Percentiles rank a stretch among this genome's conserved stretches.
Conservation (phyloP, 306 rosid genomes). For the Benincasa hispida region DNA sequence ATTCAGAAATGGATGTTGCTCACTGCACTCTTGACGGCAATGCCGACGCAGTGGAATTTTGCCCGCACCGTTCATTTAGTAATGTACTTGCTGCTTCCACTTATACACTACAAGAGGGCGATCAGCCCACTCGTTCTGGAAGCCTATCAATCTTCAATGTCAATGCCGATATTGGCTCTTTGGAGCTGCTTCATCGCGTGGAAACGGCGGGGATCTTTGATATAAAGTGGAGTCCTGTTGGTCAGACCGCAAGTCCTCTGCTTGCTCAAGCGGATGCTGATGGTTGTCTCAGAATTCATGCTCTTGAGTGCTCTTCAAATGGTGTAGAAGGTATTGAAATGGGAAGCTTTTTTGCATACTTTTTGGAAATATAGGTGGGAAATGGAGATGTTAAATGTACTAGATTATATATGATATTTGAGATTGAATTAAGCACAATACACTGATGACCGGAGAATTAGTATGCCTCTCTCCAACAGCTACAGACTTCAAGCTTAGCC, state of each 20-base stretch:
- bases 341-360: not conserved
- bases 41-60: slow-evolving; percentile 86
- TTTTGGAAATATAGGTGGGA: not conserved
- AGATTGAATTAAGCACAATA: not conserved
- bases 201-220: slow-evolving; percentile 63
- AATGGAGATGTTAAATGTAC: not conserved
- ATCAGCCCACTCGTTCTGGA: slow-evolving; percentile 49
- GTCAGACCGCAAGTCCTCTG: slow-evolving; percentile 28
- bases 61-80: slow-evolving; percentile 39
- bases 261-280: slow-evolving; percentile 78
- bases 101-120: slow-evolving; percentile 66
- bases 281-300: slow-evolving; percentile 60
- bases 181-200: slow-evolving; percentile 35
- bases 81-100: slow-evolving; percentile 73
- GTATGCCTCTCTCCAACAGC: not conserved
- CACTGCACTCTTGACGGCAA: slow-evolving; percentile 65
- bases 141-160: slow-evolving; percentile 58
- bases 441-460: not conserved
- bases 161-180: slow-evolving; percentile 20
- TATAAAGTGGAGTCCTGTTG: slow-evolving; percentile 67
- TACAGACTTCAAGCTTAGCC: not conserved
- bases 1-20: slow-evolving; percentile 54
- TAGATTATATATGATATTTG: not conserved
- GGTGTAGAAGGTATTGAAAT: slow-evolving; percentile 37
- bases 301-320: slow-evolving; percentile 23